Evolutionary conservation across 371 early-diverging fungal species (phyloP).

Genomic region (Haplosporangium sp.): DNA sequence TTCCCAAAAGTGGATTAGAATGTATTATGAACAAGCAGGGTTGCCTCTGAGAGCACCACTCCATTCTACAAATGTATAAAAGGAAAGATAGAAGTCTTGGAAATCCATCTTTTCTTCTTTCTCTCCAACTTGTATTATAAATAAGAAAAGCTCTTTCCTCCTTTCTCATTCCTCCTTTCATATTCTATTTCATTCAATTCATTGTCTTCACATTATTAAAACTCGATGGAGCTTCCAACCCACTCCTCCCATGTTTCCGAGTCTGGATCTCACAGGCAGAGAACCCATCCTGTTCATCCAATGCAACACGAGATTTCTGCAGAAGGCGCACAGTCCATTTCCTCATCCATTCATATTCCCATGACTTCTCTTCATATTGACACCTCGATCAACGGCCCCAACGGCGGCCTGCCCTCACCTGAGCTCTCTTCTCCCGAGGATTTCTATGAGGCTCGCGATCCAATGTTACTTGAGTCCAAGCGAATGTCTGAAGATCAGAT

Average conservation of each 20-base stretch:
- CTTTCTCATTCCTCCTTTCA: not conserved
- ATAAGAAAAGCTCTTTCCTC: too few species aligned
- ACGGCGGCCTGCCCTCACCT: conserved; percentile 35
- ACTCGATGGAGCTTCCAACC: conserved; percentile 10
- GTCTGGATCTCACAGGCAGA: conserved; percentile 11
- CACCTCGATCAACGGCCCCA: not conserved
- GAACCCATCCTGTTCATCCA: conserved; percentile 4
- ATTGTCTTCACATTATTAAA: not conserved
- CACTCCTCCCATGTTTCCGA: conserved; percentile 7
- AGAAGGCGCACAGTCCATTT: not conserved
- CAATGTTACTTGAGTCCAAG: conserved; percentile 44
- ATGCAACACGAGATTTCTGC: conserved; percentile 1
- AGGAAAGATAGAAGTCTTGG: not conserved
- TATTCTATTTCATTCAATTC: not conserved
- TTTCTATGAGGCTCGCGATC: conserved; percentile 52
- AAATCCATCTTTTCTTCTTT: too few species aligned
- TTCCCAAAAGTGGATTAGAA: not conserved
- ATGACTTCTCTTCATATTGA: conserved; percentile 18
- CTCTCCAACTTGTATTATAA: too few species aligned
- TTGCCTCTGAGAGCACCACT: too few species aligned
- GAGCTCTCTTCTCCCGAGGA: conserved; percentile 36
- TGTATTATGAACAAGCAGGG: not conserved
- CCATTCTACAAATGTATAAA: not conserved
- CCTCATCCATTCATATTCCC: conserved; percentile 22
- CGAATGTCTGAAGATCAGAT: conserved; percentile 58